phyloP scores from a whole-genome alignment of 2,329 filamentous ascomycete genomes.

The Hortaea sp. region DNA sequence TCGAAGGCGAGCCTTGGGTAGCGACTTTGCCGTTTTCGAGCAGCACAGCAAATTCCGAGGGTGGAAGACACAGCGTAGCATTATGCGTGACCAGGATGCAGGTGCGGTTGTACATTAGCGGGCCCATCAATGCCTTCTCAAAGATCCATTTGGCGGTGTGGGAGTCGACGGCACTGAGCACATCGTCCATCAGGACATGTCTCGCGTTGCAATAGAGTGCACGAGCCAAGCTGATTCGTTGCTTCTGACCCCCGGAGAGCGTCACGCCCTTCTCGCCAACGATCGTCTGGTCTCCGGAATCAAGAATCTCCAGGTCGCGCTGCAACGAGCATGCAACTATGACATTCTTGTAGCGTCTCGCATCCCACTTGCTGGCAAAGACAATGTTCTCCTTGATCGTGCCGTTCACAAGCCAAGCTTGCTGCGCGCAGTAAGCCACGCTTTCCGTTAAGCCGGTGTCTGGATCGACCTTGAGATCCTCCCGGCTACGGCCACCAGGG shows the following conservation, averaged over 20 bases:
- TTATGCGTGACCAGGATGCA: constrained; percentile 97
- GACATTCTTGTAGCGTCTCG: constrained; percentile 76
- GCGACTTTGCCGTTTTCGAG: constrained; percentile 77
- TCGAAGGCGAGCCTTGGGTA: constrained; percentile 63
- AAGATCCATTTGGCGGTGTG: constrained; percentile 99
- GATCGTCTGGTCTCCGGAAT: constrained; percentile 82
- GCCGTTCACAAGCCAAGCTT: constrained; percentile 93
- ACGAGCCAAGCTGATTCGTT: constrained; percentile 90
- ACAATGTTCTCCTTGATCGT: constrained; percentile 94
- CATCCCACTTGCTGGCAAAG: constrained; percentile 72
- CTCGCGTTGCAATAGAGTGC: constrained; percentile 93
- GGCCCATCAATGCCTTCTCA: constrained; percentile 79
- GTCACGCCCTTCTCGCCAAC: constrained; percentile 97
- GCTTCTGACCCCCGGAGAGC: constrained; percentile 92
- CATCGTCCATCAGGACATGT: constrained; percentile 87
- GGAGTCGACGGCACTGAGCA: constrained; percentile 90
- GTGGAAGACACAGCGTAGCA: constrained; percentile 72
- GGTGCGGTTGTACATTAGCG: constrained; percentile 77
- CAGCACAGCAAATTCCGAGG: constrained; percentile 69
- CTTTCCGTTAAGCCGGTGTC: constrained; percentile 82
- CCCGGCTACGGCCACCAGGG: constrained; percentile 74
- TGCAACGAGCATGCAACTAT: constrained; percentile 85
- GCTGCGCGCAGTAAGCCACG: constrained; percentile 91
- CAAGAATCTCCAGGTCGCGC: constrained; percentile 82
- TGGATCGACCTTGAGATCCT: constrained; percentile 71